Base-by-base conservation (phyloP, 768 basidiomycete genomes). In the Russula ochroleuca region DNA sequence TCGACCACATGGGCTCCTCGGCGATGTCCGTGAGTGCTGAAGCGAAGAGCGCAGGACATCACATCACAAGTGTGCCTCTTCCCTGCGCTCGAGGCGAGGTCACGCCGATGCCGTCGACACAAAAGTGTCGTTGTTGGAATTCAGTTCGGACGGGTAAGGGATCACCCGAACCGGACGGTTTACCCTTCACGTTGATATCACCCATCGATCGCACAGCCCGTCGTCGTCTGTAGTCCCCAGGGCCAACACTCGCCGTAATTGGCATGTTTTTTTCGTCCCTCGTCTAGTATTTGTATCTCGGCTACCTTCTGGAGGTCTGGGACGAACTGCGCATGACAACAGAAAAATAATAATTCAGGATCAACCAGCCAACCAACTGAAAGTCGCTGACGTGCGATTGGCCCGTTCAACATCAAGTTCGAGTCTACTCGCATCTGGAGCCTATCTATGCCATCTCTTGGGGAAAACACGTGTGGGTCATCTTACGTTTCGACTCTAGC, bases 401-500 rank as follows among this genome's bases (percentile, higher is more conserved):
- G 3, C 15, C 23, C 13, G 35, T 40, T 38, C 53, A 38, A 23
- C 21, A 38, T 35, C 52, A 21, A 28, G 4, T 43, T 7, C 47
- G 17, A 37, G 31, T 40, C 14, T n/a, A 14, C 19, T 37, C 47
- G 48, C 19, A 50, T 45, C 48, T 25, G 23, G 35, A 2, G 15
- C n/a, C 15, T 43, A 17, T 52, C 21, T 49, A 13, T 7, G 40
- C 17, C 17, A 43, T 33, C 38, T 13, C 38, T 33, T 31, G 2
- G 13, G 50, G 6, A 8, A 23, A 40, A 23, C 19, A 2, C 19
- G 49, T 40, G 38, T n/a, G 5, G 49, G 28, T 10, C 25, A 21
- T 52, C 49, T 60, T 58, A 48, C 45, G 35, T 49, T 57, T 59
- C 25, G 5, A 19, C 8, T 28, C 8, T 58, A 35, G 37, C 47